These are phyloP conservation scores for Gonium pectorale DNA, from an alignment of 139 green algal species.

Conservation along the genomic window DNA sequence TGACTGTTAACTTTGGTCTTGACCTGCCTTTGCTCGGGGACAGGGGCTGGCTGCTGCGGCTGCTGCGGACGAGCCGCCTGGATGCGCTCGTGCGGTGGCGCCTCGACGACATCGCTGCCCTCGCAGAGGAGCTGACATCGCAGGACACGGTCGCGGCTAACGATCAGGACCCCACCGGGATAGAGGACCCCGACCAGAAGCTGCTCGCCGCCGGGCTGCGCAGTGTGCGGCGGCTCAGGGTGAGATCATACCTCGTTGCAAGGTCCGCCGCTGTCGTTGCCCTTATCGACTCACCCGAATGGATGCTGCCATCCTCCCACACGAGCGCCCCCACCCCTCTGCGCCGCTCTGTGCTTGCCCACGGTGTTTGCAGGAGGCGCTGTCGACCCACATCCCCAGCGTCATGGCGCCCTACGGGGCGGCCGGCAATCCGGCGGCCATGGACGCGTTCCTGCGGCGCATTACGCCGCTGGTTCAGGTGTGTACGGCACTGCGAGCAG, in stretches of 20 bases:
- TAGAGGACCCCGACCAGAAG: not conserved
- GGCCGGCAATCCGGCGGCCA: not conserved
- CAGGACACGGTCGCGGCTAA: too few species aligned
- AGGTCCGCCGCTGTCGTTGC: too few species aligned
- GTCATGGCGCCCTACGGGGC: slow-evolving; percentile 24
- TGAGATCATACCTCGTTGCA: not conserved
- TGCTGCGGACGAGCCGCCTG: slow-evolving; percentile 8
- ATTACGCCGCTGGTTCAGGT: slow-evolving; percentile 8
- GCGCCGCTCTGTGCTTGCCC: too few species aligned
- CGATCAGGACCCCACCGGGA: too few species aligned
- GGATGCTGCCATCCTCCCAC: too few species aligned
- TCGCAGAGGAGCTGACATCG: not conserved
- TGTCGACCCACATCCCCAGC: not conserved
- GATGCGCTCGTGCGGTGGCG: slow-evolving; percentile 26
- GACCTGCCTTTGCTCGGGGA: too few species aligned
- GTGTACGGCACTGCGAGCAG: too few species aligned
- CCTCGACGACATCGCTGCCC: slow-evolving; percentile 11
- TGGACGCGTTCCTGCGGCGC: not conserved
- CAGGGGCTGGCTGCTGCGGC: slow-evolving; percentile 42
- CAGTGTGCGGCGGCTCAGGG: not conserved
- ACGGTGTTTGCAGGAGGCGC: slow-evolving; percentile 9
- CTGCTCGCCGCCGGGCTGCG: slow-evolving; percentile 14
- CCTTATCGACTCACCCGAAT: too few species aligned
- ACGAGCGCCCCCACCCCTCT: too few species aligned
- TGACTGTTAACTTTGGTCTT: too few species aligned